These are phyloP conservation scores for Cladosporium sp. DNA, from an alignment of 2,329 filamentous ascomycete species.

Conservation along the genomic window DNA sequence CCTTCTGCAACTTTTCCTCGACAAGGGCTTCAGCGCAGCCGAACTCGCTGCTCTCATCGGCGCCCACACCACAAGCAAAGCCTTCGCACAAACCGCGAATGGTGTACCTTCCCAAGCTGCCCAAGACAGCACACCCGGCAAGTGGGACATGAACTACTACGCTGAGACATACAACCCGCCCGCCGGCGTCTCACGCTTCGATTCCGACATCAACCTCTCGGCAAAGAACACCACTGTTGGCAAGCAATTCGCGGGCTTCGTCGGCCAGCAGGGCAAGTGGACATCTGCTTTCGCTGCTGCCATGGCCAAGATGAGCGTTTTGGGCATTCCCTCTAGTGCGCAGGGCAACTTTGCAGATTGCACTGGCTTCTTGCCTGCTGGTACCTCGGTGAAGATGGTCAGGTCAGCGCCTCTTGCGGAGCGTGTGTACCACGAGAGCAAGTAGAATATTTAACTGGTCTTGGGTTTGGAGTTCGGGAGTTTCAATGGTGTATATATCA, in stretches of 20 bases:
- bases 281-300: slow-evolving; percentile 16
- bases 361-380: slow-evolving; percentile 20
- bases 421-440: background rate
- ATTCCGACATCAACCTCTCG: slow-evolving; percentile 30
- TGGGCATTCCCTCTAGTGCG: slow-evolving; percentile 18
- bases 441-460: background rate
- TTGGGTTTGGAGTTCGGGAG: too few species aligned
- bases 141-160: slow-evolving; percentile 52
- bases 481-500: too few species aligned
- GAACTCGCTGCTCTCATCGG: slow-evolving; percentile 54
- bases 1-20: slow-evolving; percentile 45
- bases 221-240: slow-evolving; percentile 26
- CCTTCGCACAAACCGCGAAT: slow-evolving; percentile 32
- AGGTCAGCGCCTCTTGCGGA: background rate
- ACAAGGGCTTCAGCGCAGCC: slow-evolving; percentile 48
- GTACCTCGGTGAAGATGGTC: slow-evolving; percentile 5
- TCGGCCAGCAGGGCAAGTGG: slow-evolving; percentile 13
- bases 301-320: slow-evolving; percentile 21
- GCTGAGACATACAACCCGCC: slow-evolving; percentile 27
- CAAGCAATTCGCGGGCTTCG: slow-evolving; percentile 19
- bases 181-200: slow-evolving; percentile 27
- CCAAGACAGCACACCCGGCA: slow-evolving; percentile 47
- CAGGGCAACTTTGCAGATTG: slow-evolving; percentile 19
- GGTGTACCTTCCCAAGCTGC: slow-evolving; percentile 23
- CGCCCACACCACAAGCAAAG: slow-evolving; percentile 49